Base-by-base conservation (phyloP, 805 yeast species). In the Kuraishia borneana region DNA sequence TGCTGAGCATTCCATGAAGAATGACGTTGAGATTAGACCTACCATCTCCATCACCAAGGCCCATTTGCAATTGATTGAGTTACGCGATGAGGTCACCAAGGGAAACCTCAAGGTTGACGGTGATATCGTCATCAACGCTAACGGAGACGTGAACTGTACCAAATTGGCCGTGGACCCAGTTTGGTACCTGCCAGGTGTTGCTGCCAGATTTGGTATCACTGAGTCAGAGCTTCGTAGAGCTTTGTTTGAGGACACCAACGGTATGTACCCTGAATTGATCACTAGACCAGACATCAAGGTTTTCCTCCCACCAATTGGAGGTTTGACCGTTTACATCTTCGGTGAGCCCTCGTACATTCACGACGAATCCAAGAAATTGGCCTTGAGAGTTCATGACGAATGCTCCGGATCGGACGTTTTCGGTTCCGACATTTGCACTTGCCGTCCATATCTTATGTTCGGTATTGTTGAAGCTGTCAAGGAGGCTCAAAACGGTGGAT, bases 401-500 rank as follows among this genome's bases (percentile, higher is more conserved):
- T 76, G 83, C 52, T 75, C 76, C 34, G 82, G 83, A 19, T 72
- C 80, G 12, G 83, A 76, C 47, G 83, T 76, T 25, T 76, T 76
- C 50, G 74, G 80, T 21, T 68, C 76, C 8, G 83, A 76, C 46
- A 74, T 76, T 30, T 76, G 83, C 51, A 76, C 83, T 3, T 76
- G 83, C 47, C 68, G 83, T 48, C 81, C 83, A 39, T 76, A 76
- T 45, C 58, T 76, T 53, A 65, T 74, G 35, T 76, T 73, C 53
- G 83, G 83, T 40, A 68, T 76, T 32, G 68, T 71, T 35, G 83
- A 76, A 51, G 80, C 81, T 26, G 81, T 73, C 27, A 75, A 71
- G 46, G 75, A 76, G 51, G 83, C 83, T 3, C 83, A 76, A 56
- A 54, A 61, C 27, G 82, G 82, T 21, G 83, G 83, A 35, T 60